Evolutionary conservation across 768 basidiomycete species (phyloP).

Genomic region (Psilocybe cubensis): DNA sequence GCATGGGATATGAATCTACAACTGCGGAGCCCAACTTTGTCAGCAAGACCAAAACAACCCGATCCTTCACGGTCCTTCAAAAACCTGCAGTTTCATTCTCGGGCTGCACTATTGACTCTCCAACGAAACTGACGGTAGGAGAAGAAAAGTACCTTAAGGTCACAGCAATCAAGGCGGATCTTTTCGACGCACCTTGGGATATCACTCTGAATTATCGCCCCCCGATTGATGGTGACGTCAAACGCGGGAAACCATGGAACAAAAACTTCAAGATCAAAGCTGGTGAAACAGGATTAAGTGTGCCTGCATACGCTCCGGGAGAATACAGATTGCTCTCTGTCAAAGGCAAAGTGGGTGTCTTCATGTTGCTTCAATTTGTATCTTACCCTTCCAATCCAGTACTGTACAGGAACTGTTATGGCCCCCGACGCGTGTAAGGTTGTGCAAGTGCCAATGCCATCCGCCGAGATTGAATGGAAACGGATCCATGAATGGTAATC

Average conservation of each 20-base stretch:
- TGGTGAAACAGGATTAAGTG: conserved; percentile 42
- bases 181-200: conserved; percentile 71
- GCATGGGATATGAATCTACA: conserved; percentile 38
- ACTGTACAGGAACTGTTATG: conserved; percentile 82
- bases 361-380: background rate
- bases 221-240: conserved; percentile 34
- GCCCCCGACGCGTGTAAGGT: conserved; percentile 84
- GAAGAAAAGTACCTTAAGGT: conserved; percentile 63
- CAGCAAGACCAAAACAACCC: conserved; percentile 49
- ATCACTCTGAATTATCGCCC: conserved; percentile 68
- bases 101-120: conserved; percentile 70
- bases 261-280: conserved; percentile 59
- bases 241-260: conserved; percentile 61
- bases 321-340: conserved; percentile 76
- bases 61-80: conserved; percentile 71
- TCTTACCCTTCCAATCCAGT: conserved; percentile 34
- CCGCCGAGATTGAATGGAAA: conserved; percentile 87
- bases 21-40: conserved; percentile 24
- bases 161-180: conserved; percentile 54
- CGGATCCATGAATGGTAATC: conserved; percentile 88
- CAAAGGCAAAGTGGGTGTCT: conserved; percentile 59
- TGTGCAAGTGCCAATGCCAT: conserved; percentile 73
- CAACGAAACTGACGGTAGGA: conserved; percentile 73
- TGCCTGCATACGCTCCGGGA: conserved; percentile 67
- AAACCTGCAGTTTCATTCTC: conserved; percentile 76